phyloP scores from a whole-genome alignment of 805 yeast genomes.

The Ogataea thermomethanolica region DNA sequence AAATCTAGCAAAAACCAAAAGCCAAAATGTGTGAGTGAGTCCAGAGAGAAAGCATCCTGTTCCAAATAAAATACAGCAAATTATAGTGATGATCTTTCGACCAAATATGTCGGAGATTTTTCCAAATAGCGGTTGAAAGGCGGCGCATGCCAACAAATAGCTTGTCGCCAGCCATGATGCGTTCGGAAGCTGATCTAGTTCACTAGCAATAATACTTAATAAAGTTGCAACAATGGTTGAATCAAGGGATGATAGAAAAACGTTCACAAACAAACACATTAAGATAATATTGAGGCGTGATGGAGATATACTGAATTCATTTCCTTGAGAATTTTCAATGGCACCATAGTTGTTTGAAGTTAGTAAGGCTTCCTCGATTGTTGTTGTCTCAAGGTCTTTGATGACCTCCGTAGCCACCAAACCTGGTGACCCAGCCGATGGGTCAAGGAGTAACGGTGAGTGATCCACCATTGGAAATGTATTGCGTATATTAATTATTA shows the following conservation, averaged over 20 bases:
- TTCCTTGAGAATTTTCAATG: not conserved
- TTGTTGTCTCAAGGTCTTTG: conserved; percentile 1
- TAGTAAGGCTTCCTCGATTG: not conserved
- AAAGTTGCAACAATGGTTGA: conserved; percentile 54
- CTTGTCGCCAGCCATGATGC: conserved; percentile 42
- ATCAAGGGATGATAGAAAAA: conserved; percentile 48
- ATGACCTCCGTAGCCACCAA: conserved; percentile 5
- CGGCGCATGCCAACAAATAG: conserved; percentile 40
- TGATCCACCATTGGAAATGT: not conserved
- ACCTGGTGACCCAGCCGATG: conserved; percentile 6
- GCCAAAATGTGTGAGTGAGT: conserved; percentile 38
- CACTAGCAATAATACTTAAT: conserved; percentile 49
- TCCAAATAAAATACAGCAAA: conserved; percentile 33
- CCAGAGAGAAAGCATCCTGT: conserved; percentile 44
- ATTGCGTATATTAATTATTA: no score
- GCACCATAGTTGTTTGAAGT: conserved; percentile 2
- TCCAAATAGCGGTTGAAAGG: conserved; percentile 55
- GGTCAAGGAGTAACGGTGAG: conserved; percentile 3
- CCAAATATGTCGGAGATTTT: conserved; percentile 54
- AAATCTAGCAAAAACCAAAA: conserved; percentile 54
- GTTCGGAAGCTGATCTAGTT: conserved; percentile 42
- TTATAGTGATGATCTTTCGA: conserved; percentile 37
- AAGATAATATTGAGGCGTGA: conserved; percentile 10
- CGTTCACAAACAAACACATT: conserved; percentile 23
- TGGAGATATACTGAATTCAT: not conserved